phyloP scores from a whole-genome alignment of 164 flowering plant genomes.

The Macadamia tetraphylla region DNA sequence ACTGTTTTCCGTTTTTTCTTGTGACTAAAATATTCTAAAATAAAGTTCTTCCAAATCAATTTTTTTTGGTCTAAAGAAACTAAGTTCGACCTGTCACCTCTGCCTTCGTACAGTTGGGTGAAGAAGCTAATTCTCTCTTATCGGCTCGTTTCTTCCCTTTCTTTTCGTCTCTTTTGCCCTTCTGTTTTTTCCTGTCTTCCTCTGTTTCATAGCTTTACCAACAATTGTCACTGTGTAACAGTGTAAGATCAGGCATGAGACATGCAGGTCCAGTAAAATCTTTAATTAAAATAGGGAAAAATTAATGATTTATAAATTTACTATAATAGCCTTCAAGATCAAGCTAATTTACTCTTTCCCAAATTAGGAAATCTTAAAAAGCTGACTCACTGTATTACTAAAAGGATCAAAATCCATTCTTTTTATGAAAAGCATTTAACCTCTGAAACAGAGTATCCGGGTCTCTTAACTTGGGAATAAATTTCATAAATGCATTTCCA shows the following conservation, averaged over 20 bases:
- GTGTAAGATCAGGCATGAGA: neutral
- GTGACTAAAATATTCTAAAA: constrained; percentile 8
- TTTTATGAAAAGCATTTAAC: constrained; percentile 3
- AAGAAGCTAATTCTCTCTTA: constrained; percentile 14
- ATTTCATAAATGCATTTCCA: constrained; percentile 1
- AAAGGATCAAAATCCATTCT: constrained; percentile 2
- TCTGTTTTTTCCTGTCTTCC: neutral
- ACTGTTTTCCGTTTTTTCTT: constrained; percentile 9
- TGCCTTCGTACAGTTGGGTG: constrained; percentile 10
- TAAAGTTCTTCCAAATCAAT: neutral
- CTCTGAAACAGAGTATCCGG: constrained; percentile 11
- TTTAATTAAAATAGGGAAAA: neutral
- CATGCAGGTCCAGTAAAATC: neutral
- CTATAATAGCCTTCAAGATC: neutral
- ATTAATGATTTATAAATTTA: neutral
- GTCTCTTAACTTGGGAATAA: constrained; percentile 3
- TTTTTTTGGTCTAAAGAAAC: neutral
- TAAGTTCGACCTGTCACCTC: constrained; percentile 10
- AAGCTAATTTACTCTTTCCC: neutral
- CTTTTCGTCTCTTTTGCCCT: constrained; percentile 1
- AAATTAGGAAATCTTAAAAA: constrained; percentile 5
- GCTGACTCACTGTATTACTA: neutral
- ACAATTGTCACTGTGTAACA: neutral
- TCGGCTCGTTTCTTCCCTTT: constrained; percentile 4
- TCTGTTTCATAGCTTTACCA: neutral